Conservation (phyloP, 2,329 filamentous ascomycete species). For the Alternaria conjuncta region DNA sequence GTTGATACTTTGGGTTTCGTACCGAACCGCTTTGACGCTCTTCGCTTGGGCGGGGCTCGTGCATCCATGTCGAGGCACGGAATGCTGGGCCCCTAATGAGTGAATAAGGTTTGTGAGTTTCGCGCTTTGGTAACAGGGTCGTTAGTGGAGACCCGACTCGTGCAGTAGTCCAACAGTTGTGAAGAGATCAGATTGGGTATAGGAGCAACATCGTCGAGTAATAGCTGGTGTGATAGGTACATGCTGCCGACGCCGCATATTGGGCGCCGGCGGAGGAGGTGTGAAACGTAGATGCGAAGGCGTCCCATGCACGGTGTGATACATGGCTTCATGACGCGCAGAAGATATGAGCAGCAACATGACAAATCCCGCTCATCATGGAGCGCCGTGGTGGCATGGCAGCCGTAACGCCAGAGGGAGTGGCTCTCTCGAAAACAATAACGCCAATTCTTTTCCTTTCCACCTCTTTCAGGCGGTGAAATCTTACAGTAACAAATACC, state of each 20-base stretch:
- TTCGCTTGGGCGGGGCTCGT: conserved; percentile 7
- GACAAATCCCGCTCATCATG: conserved; percentile 3
- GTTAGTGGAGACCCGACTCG: background rate
- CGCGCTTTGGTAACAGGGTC: conserved; percentile 5
- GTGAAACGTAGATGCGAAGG: conserved; percentile 6
- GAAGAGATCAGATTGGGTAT: conserved; percentile 18
- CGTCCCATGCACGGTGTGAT: conserved; percentile 12
- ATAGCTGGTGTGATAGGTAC: conserved; percentile 7
- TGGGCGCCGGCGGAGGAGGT: background rate
- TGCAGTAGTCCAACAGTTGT: conserved; percentile 3
- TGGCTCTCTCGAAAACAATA: conserved; percentile 4
- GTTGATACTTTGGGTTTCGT: conserved; percentile 16
- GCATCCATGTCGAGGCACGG: conserved; percentile 7
- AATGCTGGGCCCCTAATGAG: conserved; percentile 4
- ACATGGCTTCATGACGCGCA: conserved; percentile 14
- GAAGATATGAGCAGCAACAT: background rate
- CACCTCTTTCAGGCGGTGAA: conserved; percentile 5
- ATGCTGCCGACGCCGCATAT: conserved; percentile 4
- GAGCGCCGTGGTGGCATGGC: background rate
- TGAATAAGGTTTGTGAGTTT: conserved; percentile 9
- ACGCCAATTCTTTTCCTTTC: conserved; percentile 16
- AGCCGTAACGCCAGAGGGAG: background rate
- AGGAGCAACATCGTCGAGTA: conserved; percentile 6
- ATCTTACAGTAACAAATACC: background rate
- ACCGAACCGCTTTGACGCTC: conserved; percentile 24